These are phyloP conservation scores for Termitomyces sp. DNA, from an alignment of 1,284 basidiomycete species.

Conservation along the genomic window DNA sequence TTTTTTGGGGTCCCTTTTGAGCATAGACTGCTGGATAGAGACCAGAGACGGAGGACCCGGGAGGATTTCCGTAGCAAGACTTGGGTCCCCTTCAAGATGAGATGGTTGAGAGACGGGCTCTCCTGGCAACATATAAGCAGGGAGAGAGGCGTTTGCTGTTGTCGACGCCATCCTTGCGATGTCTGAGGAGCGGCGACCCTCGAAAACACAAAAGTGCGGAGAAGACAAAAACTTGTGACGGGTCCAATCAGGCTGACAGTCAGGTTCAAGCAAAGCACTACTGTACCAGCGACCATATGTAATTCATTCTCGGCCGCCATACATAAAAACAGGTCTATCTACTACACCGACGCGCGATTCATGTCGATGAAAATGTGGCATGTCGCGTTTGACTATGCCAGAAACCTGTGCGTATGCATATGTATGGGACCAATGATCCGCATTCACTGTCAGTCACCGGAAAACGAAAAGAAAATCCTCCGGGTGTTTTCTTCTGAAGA, in stretches of 20 bases:
- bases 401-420: too few relatives aligned
- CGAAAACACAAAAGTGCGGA: constrained; percentile 17
- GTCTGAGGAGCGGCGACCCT: constrained; percentile 6
- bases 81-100: constrained; percentile 72
- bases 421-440: background rate
- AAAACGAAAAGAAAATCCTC: background rate
- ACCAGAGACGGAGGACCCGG: constrained; percentile 72
- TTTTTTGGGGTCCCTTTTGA: constrained; percentile 74
- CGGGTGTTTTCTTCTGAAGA: background rate
- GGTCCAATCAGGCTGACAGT: constrained; percentile 16
- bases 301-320: background rate
- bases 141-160: constrained; percentile 49
- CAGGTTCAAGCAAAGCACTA: constrained; percentile 14
- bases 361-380: background rate
- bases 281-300: constrained; percentile 2
- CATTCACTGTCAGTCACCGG: background rate
- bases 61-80: constrained; percentile 77
- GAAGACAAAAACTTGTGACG: constrained; percentile 17
- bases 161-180: constrained; percentile 54
- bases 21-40: constrained; percentile 57
- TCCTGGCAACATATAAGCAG: constrained; percentile 62
- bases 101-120: constrained; percentile 66
- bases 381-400: background rate
- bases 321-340: background rate
- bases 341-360: background rate